A percentile compares a stretch with the other conserved stretches of the same genome.
phyloP scores from a whole-genome alignment of 192 early-diverging fungal species.

The Dissophora ornata region DNA sequence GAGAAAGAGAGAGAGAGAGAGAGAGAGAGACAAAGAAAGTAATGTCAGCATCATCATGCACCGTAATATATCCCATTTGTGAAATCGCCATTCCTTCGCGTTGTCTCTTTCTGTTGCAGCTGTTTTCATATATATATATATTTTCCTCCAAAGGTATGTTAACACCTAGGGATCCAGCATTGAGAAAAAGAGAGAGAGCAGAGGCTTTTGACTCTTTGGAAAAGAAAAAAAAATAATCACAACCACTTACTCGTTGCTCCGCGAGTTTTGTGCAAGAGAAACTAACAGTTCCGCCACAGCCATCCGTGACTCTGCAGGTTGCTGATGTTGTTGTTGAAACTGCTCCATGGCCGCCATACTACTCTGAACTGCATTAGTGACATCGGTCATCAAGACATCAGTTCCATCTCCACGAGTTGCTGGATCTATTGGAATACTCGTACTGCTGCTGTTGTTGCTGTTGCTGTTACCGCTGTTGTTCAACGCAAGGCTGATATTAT shows the following conservation, averaged over 20 bases:
- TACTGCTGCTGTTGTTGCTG: neutral
- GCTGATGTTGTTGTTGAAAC: slow-evolving; percentile 15
- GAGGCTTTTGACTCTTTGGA: too few relatives aligned
- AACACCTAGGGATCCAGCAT: too few relatives aligned
- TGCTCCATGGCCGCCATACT: slow-evolving; percentile 35
- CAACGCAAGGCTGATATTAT: slow-evolving; percentile 35
- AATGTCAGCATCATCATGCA: too few relatives aligned
- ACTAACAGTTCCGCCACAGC: slow-evolving; percentile 48
- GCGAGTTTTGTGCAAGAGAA: slow-evolving; percentile 30
- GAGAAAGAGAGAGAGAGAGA: neutral
- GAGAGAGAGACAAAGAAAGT: too few relatives aligned
- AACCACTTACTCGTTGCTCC: slow-evolving; percentile 22
- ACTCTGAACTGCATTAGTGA: slow-evolving; percentile 30
- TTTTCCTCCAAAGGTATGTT: too few relatives aligned
- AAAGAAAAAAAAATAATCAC: too few relatives aligned
- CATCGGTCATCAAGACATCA: slow-evolving; percentile 31
- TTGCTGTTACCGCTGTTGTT: slow-evolving; percentile 3
- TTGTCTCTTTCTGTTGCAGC: too few relatives aligned
- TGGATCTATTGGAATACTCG: neutral
- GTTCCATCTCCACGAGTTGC: slow-evolving; percentile 1
- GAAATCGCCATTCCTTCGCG: too few relatives aligned
- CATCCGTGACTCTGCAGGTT: slow-evolving; percentile 43
- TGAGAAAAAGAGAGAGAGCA: too few relatives aligned
- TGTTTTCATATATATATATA: too few relatives aligned
- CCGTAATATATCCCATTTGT: too few relatives aligned